phyloP scores from a whole-genome alignment of 495 filamentous ascomycete species.

The Tuber aestivum region DNA sequence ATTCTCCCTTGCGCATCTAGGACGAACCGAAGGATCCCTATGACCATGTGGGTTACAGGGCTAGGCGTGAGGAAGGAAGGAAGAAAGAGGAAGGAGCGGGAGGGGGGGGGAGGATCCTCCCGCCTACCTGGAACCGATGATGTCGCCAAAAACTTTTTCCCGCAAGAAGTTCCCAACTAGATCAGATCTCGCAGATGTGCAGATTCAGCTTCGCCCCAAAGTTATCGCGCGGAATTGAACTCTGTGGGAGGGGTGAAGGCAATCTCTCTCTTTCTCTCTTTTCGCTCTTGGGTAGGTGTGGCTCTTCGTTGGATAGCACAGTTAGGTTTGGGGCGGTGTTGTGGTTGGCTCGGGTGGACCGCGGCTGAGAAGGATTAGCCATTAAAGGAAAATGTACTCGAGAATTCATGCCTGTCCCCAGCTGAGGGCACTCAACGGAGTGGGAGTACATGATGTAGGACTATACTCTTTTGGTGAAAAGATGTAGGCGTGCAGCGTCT shows the following conservation, averaged over 20 bases:
- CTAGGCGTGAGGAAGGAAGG: background rate
- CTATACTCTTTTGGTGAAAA: background rate
- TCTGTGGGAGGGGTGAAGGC: background rate
- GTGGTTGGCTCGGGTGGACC: slow-evolving; percentile 10
- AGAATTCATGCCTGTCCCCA: slow-evolving; percentile 19
- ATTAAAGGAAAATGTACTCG: slow-evolving; percentile 26
- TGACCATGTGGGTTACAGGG: background rate
- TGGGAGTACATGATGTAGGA: slow-evolving; percentile 14
- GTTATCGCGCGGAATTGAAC: slow-evolving; percentile 8
- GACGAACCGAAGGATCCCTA: background rate
- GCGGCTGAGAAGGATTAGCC: slow-evolving; percentile 32
- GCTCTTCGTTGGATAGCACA: slow-evolving; percentile 16
- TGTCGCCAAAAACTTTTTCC: slow-evolving; percentile 30
- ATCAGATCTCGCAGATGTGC: slow-evolving; percentile 37
- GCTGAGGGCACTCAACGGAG: slow-evolving; percentile 26
- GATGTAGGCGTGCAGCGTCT: background rate
- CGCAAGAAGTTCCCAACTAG: slow-evolving; percentile 26
- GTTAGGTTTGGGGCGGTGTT: slow-evolving; percentile 32
- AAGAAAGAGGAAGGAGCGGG: background rate
- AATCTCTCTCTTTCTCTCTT: background rate
- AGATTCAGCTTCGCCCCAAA: slow-evolving; percentile 34
- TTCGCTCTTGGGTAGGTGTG: slow-evolving; percentile 13
- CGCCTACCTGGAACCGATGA: slow-evolving; percentile 37
- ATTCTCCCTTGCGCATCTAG: background rate
- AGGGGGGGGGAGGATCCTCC: slow-evolving; percentile 4